phyloP scores from a whole-genome alignment of 1,284 basidiomycete species.

The Wallemia hederae region DNA sequence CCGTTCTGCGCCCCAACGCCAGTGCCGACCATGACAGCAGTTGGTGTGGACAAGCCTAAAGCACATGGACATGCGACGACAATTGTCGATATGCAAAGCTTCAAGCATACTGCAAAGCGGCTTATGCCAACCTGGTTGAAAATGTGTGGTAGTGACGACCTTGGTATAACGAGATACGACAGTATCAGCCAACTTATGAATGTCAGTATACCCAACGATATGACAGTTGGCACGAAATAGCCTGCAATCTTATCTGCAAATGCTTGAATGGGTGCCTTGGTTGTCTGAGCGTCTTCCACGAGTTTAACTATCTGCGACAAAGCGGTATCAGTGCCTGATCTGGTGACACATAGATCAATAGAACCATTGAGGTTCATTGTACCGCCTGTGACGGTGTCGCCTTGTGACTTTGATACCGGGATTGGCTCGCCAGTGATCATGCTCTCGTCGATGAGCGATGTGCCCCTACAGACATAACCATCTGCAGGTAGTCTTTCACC shows the following conservation, averaged over 20 bases:
- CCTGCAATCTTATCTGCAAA: slow-evolving; percentile 88
- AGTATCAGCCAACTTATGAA: slow-evolving; percentile 63
- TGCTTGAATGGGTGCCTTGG: slow-evolving; percentile 89
- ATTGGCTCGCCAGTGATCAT: slow-evolving; percentile 93
- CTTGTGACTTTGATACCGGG: slow-evolving; percentile 52
- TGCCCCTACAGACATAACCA: slow-evolving; percentile 58
- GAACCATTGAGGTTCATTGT: slow-evolving; percentile 89
- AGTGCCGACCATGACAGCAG: slow-evolving; percentile 98
- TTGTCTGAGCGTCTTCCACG: slow-evolving; percentile 92
- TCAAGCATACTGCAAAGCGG: slow-evolving; percentile 72
- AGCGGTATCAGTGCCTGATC: slow-evolving; percentile 84
- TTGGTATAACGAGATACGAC: slow-evolving; percentile 28
- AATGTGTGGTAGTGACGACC: slow-evolving; percentile 36
- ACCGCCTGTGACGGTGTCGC: slow-evolving; percentile 71
- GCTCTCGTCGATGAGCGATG: slow-evolving; percentile 75
- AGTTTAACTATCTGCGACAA: slow-evolving; percentile 85
- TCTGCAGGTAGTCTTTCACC: slow-evolving; percentile 94
- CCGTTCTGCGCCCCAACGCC: slow-evolving; percentile 91
- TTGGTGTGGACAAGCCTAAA: slow-evolving; percentile 80
- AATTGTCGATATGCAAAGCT: slow-evolving; percentile 90
- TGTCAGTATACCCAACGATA: slow-evolving; percentile 49
- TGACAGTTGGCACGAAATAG: slow-evolving; percentile 76
- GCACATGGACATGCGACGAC: slow-evolving; percentile 98
- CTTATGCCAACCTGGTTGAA: slow-evolving; percentile 57
- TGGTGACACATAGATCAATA: slow-evolving; percentile 79